Evolutionary conservation across 257 asterid genomes (phyloP), one percentile per base, ranked within the genome.

Genomic region (Asclepias syriaca): DNA sequence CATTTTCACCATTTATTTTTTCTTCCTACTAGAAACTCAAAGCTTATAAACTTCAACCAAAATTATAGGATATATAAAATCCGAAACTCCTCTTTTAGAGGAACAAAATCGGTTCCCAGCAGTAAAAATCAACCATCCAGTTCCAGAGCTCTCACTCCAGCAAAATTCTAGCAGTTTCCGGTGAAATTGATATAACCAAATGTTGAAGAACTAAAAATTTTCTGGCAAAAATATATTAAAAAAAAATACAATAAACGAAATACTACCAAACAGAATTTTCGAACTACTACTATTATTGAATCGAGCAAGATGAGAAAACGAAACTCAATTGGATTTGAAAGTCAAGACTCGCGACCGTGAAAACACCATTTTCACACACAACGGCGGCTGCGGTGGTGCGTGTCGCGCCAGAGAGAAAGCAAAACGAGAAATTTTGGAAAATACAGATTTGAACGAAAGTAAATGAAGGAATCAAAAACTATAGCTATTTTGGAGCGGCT

Each of bases 1-100:
- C 74, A 78, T 81, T 66, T 82, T 88, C 60, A 61, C 87, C 85
- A 60, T 70, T 39, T 46, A 15, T 50, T 51, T 9, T 14, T 50
- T 16, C 68, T 29, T 19, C 6, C 29, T 27, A 32, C 29, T 19
- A 0, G 13, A 11, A 27, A 46, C 6, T 9, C 24, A 16, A 14
- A 68, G 59, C 59, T 68, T 48, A 22, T 48, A 22, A 24, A 16
- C 58, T 59, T 45, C 3, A 4, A n/a, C 18, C 50, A 39, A 32
- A 15, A 18, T 18, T 0, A 14, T 34, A 18, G 18, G 18, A 60
- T 10, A 60, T 1, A 29, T 34, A 29, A 14, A 60, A 60, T 4
- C n/a, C 4, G 12, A 58, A 27, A 58, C 19, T 58, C 19, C 65
- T 58, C 65, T 1, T 12, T 43, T 1, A 27, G 5, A 27, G 43